A percentile compares a stretch with the other conserved stretches of the same genome.
These are phyloP conservation scores for Lignosus rhinocerotis DNA, from an alignment of 1,284 basidiomycete species.

Conservation along the genomic window DNA sequence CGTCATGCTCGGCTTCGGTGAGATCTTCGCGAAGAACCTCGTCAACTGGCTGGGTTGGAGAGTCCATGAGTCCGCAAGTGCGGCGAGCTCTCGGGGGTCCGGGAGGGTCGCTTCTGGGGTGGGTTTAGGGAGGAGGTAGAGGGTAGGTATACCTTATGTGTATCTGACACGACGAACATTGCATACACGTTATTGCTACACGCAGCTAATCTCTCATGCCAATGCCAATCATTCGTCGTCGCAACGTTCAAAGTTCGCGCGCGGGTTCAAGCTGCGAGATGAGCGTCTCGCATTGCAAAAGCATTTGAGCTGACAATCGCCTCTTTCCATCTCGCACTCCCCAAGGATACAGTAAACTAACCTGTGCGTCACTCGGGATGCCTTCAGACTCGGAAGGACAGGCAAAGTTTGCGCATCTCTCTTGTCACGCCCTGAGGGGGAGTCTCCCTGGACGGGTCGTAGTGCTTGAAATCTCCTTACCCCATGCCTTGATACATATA, in stretches of 20 bases:
- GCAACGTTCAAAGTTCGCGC: no score
- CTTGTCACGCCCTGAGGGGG: slow-evolving; percentile 89
- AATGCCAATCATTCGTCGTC: neutral
- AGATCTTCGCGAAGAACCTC: slow-evolving; percentile 92
- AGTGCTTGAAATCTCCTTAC: slow-evolving; percentile 5
- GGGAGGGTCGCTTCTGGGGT: slow-evolving; percentile 35
- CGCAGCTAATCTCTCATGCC: slow-evolving; percentile 8
- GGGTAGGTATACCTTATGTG: neutral
- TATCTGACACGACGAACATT: neutral
- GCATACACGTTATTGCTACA: slow-evolving; percentile 1
- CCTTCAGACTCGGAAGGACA: slow-evolving; percentile 47
- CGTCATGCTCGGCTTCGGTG: slow-evolving; percentile 97
- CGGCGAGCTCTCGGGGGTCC: slow-evolving; percentile 13
- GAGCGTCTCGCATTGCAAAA: neutral
- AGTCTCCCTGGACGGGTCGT: slow-evolving; percentile 93
- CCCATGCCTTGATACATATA: neutral
- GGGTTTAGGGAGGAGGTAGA: slow-evolving; percentile 33
- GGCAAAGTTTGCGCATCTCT: slow-evolving; percentile 69
- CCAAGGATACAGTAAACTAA: neutral
- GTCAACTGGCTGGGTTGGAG: slow-evolving; percentile 62
- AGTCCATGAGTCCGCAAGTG: slow-evolving; percentile 25
- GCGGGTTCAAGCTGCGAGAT: neutral
- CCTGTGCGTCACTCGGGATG: slow-evolving; percentile 47
- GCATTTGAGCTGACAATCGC: neutral
- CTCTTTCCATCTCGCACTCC: neutral